Evolutionary conservation across 2,329 filamentous ascomycete species (phyloP).

Genomic region (Arthrobotrys megalospora): DNA sequence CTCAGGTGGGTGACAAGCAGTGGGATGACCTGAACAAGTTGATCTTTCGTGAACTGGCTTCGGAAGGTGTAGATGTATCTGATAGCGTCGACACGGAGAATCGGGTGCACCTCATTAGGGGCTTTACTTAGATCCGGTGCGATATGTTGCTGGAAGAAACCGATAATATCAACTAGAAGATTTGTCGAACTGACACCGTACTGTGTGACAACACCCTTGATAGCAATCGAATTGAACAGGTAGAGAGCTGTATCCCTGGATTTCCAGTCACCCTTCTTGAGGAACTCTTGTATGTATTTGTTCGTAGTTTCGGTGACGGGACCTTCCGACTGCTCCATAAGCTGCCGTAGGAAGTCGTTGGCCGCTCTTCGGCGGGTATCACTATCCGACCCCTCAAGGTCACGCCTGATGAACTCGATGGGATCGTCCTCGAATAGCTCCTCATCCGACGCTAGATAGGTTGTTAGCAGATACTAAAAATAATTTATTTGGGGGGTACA

Average conservation of each 20-base stretch:
- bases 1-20: conserved; percentile 91
- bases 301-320: conserved; percentile 89
- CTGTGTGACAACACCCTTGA: conserved; percentile 90
- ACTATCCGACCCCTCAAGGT: conserved; percentile 95
- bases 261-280: conserved; percentile 85
- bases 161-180: conserved; percentile 85
- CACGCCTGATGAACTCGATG: conserved; percentile 95
- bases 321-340: conserved; percentile 89
- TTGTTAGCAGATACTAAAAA: neutral
- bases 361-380: conserved; percentile 93
- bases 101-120: conserved; percentile 77
- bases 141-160: conserved; percentile 95
- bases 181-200: conserved; percentile 90
- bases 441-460: conserved; percentile 80
- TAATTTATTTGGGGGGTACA: conserved; percentile 16
- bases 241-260: conserved; percentile 99
- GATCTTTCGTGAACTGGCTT: conserved; percentile 89
- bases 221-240: conserved; percentile 92
- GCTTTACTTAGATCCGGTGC: conserved; percentile 86
- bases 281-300: conserved; percentile 87
- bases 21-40: conserved; percentile 91
- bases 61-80: conserved; percentile 98
- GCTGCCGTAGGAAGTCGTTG: conserved; percentile 90
- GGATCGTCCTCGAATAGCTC: conserved; percentile 99
- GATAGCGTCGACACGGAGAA: conserved; percentile 96